Percentiles rank a stretch among this genome's conserved stretches.
phyloP scores from a whole-genome alignment of 352 stramenopile genomes.

The Phytophthora constricta region DNA sequence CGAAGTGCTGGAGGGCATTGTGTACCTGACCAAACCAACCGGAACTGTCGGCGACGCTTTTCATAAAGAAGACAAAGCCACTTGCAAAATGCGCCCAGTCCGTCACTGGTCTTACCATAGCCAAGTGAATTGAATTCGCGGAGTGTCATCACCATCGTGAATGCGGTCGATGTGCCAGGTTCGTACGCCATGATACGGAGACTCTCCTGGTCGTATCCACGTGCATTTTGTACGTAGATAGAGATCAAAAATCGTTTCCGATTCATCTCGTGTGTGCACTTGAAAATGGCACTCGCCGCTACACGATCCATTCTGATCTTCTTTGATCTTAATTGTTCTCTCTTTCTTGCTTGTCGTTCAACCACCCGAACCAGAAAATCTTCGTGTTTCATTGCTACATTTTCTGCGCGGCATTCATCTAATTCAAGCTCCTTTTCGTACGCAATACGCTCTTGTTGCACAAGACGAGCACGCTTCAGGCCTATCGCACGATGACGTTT shows the following conservation, averaged over 20 bases:
- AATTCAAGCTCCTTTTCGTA: slow-evolving; percentile 28
- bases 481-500: slow-evolving; percentile 32
- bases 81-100: slow-evolving; percentile 56
- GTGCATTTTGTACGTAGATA: slow-evolving; percentile 47
- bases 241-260: slow-evolving; percentile 54
- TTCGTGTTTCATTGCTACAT: slow-evolving; percentile 57
- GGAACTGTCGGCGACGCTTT: slow-evolving; percentile 51
- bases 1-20: slow-evolving; percentile 60
- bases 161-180: slow-evolving; percentile 43
- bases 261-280: slow-evolving; percentile 47
- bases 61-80: slow-evolving; percentile 72
- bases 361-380: slow-evolving; percentile 34
- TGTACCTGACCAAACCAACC: slow-evolving; percentile 64
- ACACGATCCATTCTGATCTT: slow-evolving; percentile 31
- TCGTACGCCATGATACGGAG: slow-evolving; percentile 66
- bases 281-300: slow-evolving; percentile 40
- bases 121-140: slow-evolving; percentile 57
- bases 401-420: slow-evolving; percentile 50
- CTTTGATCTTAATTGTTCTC: slow-evolving; percentile 9
- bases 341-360: slow-evolving; percentile 31
- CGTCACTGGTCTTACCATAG: slow-evolving; percentile 53
- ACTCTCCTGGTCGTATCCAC: slow-evolving; percentile 55
- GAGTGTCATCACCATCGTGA: slow-evolving; percentile 43
- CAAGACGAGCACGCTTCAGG: slow-evolving; percentile 31
- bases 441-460: slow-evolving; percentile 12